Evolutionary conservation across 768 basidiomycete genomes (phyloP), one percentile per base, ranked within the genome.

Genomic region (Amyloporia xantha): DNA sequence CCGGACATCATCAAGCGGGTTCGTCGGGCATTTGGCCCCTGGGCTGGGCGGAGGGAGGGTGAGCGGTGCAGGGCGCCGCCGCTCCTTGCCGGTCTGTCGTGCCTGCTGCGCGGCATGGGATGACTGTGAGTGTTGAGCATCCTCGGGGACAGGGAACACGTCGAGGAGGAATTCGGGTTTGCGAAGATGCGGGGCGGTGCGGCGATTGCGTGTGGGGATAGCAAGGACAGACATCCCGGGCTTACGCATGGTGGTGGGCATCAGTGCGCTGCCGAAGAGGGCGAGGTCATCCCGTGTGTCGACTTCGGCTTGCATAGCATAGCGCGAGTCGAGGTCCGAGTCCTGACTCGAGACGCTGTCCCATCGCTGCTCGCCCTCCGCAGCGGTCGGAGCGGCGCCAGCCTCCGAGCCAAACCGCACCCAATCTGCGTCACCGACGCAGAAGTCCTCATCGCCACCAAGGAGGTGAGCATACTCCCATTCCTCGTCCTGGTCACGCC

Each of bases 401-500:
- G n/a, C n/a, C 3, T 47, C 64, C 48, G 77, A 74, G 20, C 76
- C 71, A 70, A 76, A 79, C 30, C 66, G 67, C n/a, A 60, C 62
- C 42, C 70, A 68, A 44, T 62, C 61, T 19, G 53, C 56, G 27
- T 58, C 58, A 21, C 46, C 51, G 36, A 59, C 54, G 21, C 53
- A 50, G 51, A 56, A 53, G 25, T 59, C 63, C 11, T 66, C 60
- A 12, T 68, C 61, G 21, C 68, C 71, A 38, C 64, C 68, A 25
- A 88, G 71, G 7, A 88, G 72, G 49, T 78, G 81, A 12, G 72
- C 69, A 53, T 80, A 85, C 58, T 88, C 86, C 72, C 75, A 71
- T 57, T 81, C 77, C 62, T 88, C 86, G 10, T 84, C 82, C 47
- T 74, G 76, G 55, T 88, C 86, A 71, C 76, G 74, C 83, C 85